Conservation (phyloP, 1,284 basidiomycete species). For the Ustilago vetiveriae region DNA sequence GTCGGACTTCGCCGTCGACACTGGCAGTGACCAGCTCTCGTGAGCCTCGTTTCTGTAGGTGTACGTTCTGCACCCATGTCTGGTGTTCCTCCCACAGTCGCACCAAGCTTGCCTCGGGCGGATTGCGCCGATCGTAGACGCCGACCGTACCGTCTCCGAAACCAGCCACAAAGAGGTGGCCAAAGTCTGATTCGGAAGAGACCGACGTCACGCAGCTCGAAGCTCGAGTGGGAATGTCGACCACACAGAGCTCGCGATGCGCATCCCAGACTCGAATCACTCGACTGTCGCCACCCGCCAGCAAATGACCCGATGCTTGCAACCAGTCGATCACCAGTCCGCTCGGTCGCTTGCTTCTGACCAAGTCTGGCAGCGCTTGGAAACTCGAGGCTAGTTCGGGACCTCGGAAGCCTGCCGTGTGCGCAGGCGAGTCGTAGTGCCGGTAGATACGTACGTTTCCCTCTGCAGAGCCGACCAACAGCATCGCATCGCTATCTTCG, state of each 20-base stretch:
- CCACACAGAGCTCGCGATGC: slow-evolving; percentile 82
- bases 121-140: slow-evolving; percentile 88
- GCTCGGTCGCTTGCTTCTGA: slow-evolving; percentile 76
- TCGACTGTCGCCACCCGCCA: slow-evolving; percentile 89
- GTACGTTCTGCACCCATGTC: slow-evolving; percentile 90
- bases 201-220: slow-evolving; percentile 90
- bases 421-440: slow-evolving; percentile 74
- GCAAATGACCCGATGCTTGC: slow-evolving; percentile 82
- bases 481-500: slow-evolving; percentile 90
- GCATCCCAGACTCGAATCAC: slow-evolving; percentile 95
- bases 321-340: slow-evolving; percentile 94
- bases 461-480: slow-evolving; percentile 86
- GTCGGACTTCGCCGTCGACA: slow-evolving; percentile 85
- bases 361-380: slow-evolving; percentile 83
- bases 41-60: slow-evolving; percentile 79
- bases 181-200: slow-evolving; percentile 79
- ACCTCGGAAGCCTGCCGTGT: slow-evolving; percentile 64
- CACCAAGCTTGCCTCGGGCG: slow-evolving; percentile 85
- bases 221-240: slow-evolving; percentile 86
- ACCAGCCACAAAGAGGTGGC: slow-evolving; percentile 85
- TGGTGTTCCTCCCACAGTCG: slow-evolving; percentile 80
- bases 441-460: slow-evolving; percentile 90
- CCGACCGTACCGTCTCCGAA: slow-evolving; percentile 93
- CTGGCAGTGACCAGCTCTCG: slow-evolving; percentile 90
- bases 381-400: slow-evolving; percentile 90